A percentile compares a stretch with the other conserved stretches of the same genome.
phyloP scores from a whole-genome alignment of 192 early-diverging fungal species.

The Dissophora ornata region DNA sequence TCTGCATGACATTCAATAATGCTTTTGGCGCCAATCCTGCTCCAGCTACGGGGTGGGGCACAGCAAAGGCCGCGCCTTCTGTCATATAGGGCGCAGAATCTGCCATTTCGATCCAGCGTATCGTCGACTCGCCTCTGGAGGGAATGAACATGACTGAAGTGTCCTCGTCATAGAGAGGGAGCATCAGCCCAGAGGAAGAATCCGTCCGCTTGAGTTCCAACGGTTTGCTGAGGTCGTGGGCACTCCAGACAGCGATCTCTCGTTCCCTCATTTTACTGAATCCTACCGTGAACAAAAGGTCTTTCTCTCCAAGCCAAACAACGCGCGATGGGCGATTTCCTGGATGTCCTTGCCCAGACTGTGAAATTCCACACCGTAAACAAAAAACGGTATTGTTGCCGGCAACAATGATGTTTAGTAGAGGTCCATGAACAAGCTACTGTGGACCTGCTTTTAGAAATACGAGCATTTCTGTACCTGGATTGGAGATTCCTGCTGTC shows the following conservation, averaged over 20 bases:
- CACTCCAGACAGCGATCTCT: slow-evolving; percentile 84
- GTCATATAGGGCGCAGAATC: slow-evolving; percentile 58
- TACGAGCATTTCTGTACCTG: slow-evolving; percentile 27
- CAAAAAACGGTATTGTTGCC: not conserved
- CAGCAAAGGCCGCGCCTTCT: slow-evolving; percentile 58
- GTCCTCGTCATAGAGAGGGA: slow-evolving; percentile 85
- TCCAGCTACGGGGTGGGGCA: slow-evolving; percentile 60
- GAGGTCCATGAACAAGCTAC: too few species aligned
- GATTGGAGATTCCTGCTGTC: slow-evolving; percentile 41
- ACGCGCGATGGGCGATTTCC: slow-evolving; percentile 74
- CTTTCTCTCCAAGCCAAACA: slow-evolving; percentile 75
- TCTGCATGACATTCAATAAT: slow-evolving; percentile 75
- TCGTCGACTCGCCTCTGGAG: slow-evolving; percentile 71
- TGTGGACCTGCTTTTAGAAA: too few species aligned
- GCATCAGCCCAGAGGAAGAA: slow-evolving; percentile 73
- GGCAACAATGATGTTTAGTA: too few species aligned
- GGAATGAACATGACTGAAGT: slow-evolving; percentile 79
- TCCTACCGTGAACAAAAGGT: slow-evolving; percentile 77
- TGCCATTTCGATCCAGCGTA: slow-evolving; percentile 75
- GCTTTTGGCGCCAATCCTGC: slow-evolving; percentile 77
- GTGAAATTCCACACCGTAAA: too few species aligned
- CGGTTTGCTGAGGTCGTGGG: slow-evolving; percentile 68
- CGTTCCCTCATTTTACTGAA: slow-evolving; percentile 74
- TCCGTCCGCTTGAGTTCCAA: slow-evolving; percentile 71
- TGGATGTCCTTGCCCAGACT: slow-evolving; percentile 63